These are phyloP conservation scores for Nicotiana tabacum DNA, from an alignment of 257 asterid species.

Conservation along the genomic window DNA sequence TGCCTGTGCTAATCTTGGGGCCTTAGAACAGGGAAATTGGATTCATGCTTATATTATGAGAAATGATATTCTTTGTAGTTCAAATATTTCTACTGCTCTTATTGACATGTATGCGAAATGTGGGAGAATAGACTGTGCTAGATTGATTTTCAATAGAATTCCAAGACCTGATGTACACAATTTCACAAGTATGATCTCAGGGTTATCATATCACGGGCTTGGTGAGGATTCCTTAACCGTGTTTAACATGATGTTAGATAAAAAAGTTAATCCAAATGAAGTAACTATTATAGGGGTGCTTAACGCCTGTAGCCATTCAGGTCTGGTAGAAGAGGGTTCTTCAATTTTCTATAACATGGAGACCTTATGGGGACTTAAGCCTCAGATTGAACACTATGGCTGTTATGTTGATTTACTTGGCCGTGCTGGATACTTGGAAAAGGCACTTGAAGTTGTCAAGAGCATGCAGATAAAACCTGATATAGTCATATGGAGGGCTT, in stretches of 20 bases:
- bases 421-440: constrained; percentile 75
- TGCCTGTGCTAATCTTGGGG: constrained; percentile 81
- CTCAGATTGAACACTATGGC: constrained; percentile 75
- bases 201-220: constrained; percentile 62
- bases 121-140: constrained; percentile 56
- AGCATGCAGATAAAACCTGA: constrained; percentile 64
- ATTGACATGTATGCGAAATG: constrained; percentile 87
- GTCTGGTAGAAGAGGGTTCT: constrained; percentile 58
- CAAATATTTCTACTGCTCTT: constrained; percentile 57
- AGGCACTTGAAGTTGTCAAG: constrained; percentile 57
- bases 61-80: constrained; percentile 22
- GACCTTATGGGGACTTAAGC: constrained; percentile 41
- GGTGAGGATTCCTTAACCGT: constrained; percentile 46
- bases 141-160: constrained; percentile 37
- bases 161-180: constrained; percentile 41
- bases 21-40: constrained; percentile 62
- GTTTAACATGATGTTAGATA: constrained; percentile 51
- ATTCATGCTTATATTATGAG: constrained; percentile 42
- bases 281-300: constrained; percentile 62
- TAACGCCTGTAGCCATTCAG: constrained; percentile 84
- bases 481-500: constrained; percentile 63
- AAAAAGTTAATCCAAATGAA: constrained; percentile 46
- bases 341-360: constrained; percentile 61
- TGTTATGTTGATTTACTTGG: constrained; percentile 77
- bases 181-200: constrained; percentile 69